Conservation (phyloP, 768 basidiomycete species). For the Vararia minispora region DNA sequence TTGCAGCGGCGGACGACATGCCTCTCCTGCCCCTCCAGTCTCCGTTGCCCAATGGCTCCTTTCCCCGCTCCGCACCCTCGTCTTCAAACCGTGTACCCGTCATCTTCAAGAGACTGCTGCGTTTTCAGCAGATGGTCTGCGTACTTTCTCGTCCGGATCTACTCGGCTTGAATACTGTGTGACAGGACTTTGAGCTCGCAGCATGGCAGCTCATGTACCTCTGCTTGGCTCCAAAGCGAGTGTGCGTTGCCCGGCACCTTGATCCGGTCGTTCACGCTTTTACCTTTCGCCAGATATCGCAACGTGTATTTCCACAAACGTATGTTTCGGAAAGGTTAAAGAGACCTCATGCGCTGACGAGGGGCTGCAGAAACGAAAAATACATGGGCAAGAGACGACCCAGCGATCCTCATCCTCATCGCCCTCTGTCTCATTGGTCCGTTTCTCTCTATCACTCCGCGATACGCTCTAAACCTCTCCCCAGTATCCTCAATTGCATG, state of each 20-base stretch:
- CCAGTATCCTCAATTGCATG: conserved; percentile 76
- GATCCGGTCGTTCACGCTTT: conserved; percentile 13
- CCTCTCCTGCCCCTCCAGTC: conserved; percentile 17
- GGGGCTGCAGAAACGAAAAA: conserved; percentile 79
- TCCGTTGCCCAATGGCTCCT: conserved; percentile 11
- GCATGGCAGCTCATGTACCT: conserved; percentile 94
- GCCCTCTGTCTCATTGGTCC: conserved; percentile 65
- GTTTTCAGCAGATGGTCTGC: conserved; percentile 81
- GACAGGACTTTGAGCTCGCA: conserved; percentile 91
- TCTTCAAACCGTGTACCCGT: conserved; percentile 56
- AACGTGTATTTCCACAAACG: conserved; percentile 98
- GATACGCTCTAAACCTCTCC: conserved; percentile 30
- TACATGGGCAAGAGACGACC: conserved; percentile 96
- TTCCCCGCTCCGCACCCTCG: conserved; percentile 11
- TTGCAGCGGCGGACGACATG: conserved; percentile 15
- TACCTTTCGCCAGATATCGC: conserved; percentile 49
- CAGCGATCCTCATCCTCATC: conserved; percentile 85
- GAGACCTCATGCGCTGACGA: not conserved
- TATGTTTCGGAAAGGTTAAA: conserved; percentile 25
- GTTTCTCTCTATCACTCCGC: conserved; percentile 17
- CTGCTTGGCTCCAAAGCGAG: conserved; percentile 84
- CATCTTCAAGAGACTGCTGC: conserved; percentile 68
- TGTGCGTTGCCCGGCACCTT: conserved; percentile 38
- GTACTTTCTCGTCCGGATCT: not conserved
- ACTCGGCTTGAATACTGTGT: conserved; percentile 1